Base-by-base conservation (phyloP, 495 filamentous ascomycete species). In the Podospora didyma region DNA sequence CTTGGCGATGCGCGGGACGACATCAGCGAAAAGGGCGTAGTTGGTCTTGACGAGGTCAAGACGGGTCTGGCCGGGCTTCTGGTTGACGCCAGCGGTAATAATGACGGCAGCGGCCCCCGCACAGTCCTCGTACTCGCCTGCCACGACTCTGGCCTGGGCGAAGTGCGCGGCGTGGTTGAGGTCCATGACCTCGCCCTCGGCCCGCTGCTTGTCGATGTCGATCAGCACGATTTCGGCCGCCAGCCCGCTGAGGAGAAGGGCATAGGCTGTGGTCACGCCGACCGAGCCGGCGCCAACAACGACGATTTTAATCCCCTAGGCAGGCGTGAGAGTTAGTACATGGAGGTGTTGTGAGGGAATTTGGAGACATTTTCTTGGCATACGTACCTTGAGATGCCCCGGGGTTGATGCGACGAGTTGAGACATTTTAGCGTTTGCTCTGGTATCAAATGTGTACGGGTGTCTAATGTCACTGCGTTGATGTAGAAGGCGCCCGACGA, bases 31-130 rank as follows among this genome's bases (percentile, higher is more conserved):
- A 0, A 69, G 46, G 7, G 49, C 50, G 47, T 68, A 63, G 56
- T 71, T 71, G 54, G 62, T 68, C 56, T 68, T 55, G 51, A 64
- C 53, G 0, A 69, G 63, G 53, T 71, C 67, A 10, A 69, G 45
- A 2, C 64, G 59, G 0, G 67, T 68, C 51, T 71, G 63, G 7
- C 69, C 69, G 31, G 67, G 64, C 52, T 67, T 70, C 48, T 70
- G 68, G 51, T 69, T 69, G 46, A 69, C 66, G 12, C 66, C 66
- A 7, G 66, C 66, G 0, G 66, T 67, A 57, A 86, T 83, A 24
- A 80, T 72, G 61, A 85, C 80, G 12, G 78, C 79, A 2, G 81
- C 74, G 56, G 84, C 81, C 0, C 78, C 77, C 11, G 77, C 62
- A 55, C 72, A 70, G 55, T 69, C 72, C 17, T 63, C 60, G 53